Evolutionary conservation across 2,329 filamentous ascomycete species (phyloP).

Genomic region (Xylaria sp.): DNA sequence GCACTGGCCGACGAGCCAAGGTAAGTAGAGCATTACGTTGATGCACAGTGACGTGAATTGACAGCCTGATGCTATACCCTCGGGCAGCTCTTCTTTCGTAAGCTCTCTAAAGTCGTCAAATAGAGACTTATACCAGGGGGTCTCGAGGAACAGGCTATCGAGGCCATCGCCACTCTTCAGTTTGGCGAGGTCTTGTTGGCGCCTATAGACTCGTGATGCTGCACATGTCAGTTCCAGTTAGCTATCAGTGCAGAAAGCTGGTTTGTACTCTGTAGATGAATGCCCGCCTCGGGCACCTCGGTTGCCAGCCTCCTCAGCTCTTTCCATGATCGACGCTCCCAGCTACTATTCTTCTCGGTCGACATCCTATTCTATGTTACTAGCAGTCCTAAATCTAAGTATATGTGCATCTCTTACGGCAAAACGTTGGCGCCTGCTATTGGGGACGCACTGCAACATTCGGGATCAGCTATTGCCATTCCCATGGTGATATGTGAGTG

Average conservation of each 20-base stretch:
- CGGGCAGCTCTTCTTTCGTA: constrained; percentile 66
- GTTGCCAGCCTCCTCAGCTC: constrained; percentile 48
- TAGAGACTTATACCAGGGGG: constrained; percentile 79
- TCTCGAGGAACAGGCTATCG: constrained; percentile 71
- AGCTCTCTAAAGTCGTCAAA: constrained; percentile 78
- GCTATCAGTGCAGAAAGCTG: neutral
- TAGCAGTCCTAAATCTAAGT: neutral
- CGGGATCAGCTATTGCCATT: too few relatives aligned
- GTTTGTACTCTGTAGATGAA: constrained; percentile 48
- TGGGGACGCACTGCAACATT: constrained; percentile 63
- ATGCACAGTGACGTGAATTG: constrained; percentile 89
- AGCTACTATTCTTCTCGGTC: constrained; percentile 45
- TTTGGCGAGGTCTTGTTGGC: constrained; percentile 69
- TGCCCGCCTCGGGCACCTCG: constrained; percentile 52
- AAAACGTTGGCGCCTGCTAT: constrained; percentile 50
- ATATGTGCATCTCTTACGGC: constrained; percentile 43
- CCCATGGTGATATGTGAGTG: too few relatives aligned
- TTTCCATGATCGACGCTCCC: constrained; percentile 48
- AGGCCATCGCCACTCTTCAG: constrained; percentile 63
- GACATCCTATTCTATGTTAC: constrained; percentile 45
- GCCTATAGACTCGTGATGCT: constrained; percentile 63
- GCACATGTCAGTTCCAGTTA: constrained; percentile 14
- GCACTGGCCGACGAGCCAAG: constrained; percentile 86
- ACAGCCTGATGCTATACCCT: constrained; percentile 76
- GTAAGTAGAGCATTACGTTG: constrained; percentile 88